Evolutionary conservation across 2,329 filamentous ascomycete species (phyloP), one percentile per base, ranked within the genome.

Genomic region (Sporothrix mexicana): DNA sequence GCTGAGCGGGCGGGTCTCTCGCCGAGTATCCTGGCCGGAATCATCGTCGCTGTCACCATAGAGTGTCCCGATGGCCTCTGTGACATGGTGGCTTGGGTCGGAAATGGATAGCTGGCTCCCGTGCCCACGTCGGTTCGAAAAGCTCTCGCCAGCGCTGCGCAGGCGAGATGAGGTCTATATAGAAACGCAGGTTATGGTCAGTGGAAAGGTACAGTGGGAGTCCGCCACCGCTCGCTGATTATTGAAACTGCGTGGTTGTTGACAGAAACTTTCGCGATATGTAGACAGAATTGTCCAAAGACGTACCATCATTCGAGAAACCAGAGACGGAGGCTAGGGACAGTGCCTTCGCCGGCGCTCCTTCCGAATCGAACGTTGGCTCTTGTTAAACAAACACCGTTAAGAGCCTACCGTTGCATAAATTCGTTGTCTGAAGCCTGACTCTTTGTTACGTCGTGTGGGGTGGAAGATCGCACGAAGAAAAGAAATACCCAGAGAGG

Each of bases 51-150:
- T 88, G 79, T 93, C 92, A 78, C 92, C 93, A 82, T 98, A 97
- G 82, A 97, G 88, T 78, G 94, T 94, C 70, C 93, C 93, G 82
- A 97, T 97, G 74, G 94, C 92, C 82, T 97, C 95, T 72, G 94
- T 97, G 80, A 97, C 93, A 88, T 97, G 95, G 83, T 97, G 94
- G 83, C 88, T 94, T 74, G 95, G 92, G 83, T 97, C 94, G 81
- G 93, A 96, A 81, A 97, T 90, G 72, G 88, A 90, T 69, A 89
- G 83, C 78, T 89, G 86, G 79, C 82, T 87, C 74, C 81, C 82
- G 81, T 89, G 88, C 76, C 87, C 87, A 79, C 88, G 88, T 81
- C 87, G 87, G 80, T 81, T 87, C 77, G 86, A 82, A 81, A 89
- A 88, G 81, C 84, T 88, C 79, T 83, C 84, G 80, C 86, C 85